phyloP scores from a whole-genome alignment of 1,139 yeast genomes.

The Hemisphaericaspora subhashii region DNA sequence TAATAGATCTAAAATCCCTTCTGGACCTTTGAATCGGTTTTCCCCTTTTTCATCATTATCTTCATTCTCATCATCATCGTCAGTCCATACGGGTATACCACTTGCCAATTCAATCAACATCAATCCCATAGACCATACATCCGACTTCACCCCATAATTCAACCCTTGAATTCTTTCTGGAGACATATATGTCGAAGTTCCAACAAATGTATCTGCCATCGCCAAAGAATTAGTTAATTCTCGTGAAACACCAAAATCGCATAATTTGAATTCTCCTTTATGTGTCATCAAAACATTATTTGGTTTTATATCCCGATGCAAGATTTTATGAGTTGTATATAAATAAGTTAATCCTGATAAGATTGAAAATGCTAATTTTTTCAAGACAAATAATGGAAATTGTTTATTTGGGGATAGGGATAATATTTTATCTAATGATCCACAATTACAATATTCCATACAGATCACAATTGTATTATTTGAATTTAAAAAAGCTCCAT shows the following conservation, averaged over 20 bases:
- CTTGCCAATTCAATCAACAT: constrained; percentile 86
- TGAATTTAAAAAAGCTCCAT: constrained; percentile 77
- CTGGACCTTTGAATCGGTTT: constrained; percentile 47
- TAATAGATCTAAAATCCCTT: constrained; percentile 83
- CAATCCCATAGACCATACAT: constrained; percentile 94
- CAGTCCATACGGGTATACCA: constrained; percentile 58
- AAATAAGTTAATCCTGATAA: constrained; percentile 79
- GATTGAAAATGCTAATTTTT: constrained; percentile 75
- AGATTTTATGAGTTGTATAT: constrained; percentile 79
- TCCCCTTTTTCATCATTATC: constrained; percentile 7
- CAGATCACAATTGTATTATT: constrained; percentile 74
- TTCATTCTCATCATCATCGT: constrained; percentile 27
- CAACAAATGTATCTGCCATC: constrained; percentile 92
- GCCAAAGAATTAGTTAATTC: constrained; percentile 84
- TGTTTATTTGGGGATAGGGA: constrained; percentile 45
- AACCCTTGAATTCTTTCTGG: constrained; percentile 97
- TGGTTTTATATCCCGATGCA: constrained; percentile 73
- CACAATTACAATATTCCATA: constrained; percentile 96
- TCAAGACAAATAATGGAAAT: constrained; percentile 65
- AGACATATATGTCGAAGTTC: constrained; percentile 96
- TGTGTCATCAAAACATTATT: constrained; percentile 70
- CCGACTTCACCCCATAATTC: constrained; percentile 87
- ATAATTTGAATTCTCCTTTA: constrained; percentile 75
- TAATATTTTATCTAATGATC: constrained; percentile 81
- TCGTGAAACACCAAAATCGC: constrained; percentile 94